Percentiles rank a stretch among this genome's conserved stretches.
Evolutionary conservation across 2,329 filamentous ascomycete species (phyloP).

Genomic region (Aspergillus sp.): DNA sequence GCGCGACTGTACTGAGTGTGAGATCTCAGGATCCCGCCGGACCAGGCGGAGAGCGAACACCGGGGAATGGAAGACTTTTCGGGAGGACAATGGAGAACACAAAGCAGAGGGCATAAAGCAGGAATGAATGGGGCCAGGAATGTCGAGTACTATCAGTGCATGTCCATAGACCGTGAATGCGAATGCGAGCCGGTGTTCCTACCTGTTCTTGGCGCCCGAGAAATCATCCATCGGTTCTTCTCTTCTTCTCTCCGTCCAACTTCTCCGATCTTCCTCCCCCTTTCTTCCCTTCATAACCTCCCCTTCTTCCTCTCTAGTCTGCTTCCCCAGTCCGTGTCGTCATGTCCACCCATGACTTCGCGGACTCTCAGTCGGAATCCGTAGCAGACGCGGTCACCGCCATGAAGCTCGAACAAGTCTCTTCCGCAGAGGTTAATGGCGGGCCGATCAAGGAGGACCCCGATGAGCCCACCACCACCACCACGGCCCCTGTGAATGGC

Average conservation of each 20-base stretch:
- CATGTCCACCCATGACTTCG: conserved; percentile 35
- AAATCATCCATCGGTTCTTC: conserved; percentile 5
- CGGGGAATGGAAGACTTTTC: too few species aligned
- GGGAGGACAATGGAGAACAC: too few species aligned
- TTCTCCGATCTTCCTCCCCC: conserved; percentile 2
- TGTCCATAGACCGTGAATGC: too few species aligned
- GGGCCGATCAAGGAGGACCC: conserved; percentile 13
- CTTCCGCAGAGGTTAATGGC: conserved; percentile 17
- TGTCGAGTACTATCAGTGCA: too few species aligned
- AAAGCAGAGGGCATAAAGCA: too few species aligned
- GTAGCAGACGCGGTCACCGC: conserved; percentile 28
- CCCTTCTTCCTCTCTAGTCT: conserved; percentile 7
- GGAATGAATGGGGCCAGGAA: too few species aligned
- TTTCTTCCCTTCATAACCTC: conserved; percentile 7
- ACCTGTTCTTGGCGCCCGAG: conserved; percentile 12
- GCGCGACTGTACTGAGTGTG: too few species aligned
- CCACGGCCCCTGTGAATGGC: conserved; percentile 8
- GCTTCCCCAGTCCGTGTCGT: conserved; percentile 26
- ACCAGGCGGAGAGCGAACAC: too few species aligned
- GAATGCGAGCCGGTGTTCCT: conserved; percentile 4
- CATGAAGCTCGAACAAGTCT: conserved; percentile 22
- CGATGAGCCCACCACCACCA: conserved; percentile 9
- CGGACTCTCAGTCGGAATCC: conserved; percentile 28
- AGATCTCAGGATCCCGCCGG: too few species aligned
- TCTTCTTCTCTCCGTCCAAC: conserved; percentile 1